These are phyloP conservation scores for Claviceps lovelessii DNA, from an alignment of 2,329 filamentous ascomycete species.

Conservation along the genomic window DNA sequence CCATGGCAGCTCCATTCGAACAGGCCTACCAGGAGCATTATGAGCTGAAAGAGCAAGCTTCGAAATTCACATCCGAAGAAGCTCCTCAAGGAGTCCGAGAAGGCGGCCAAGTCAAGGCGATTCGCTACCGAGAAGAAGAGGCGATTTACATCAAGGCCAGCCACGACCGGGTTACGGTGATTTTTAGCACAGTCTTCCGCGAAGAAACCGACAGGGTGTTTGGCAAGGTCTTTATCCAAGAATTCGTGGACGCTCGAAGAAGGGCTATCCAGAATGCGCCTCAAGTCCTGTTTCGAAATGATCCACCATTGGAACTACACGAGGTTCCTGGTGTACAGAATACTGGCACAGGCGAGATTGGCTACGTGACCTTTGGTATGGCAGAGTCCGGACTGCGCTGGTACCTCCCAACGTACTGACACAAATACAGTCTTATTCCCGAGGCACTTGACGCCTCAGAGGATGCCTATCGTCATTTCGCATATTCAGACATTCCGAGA, in stretches of 20 bases:
- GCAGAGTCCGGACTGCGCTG: not conserved
- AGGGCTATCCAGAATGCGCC: constrained; percentile 96
- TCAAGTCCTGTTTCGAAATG: constrained; percentile 90
- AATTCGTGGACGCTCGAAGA: constrained; percentile 92
- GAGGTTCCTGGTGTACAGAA: constrained; percentile 69
- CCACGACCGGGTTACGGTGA: constrained; percentile 93
- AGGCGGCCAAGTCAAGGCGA: constrained; percentile 84
- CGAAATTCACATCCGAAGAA: constrained; percentile 84
- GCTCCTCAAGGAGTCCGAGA: constrained; percentile 82
- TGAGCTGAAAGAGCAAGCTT: constrained; percentile 70
- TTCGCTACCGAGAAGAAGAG: constrained; percentile 97
- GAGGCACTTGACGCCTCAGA: constrained; percentile 77
- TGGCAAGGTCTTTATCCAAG: constrained; percentile 95
- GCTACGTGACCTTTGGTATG: constrained; percentile 95
- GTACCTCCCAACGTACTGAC: constrained; percentile 9
- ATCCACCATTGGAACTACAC: constrained; percentile 83
- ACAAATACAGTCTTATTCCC: constrained; percentile 68
- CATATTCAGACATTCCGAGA: constrained; percentile 99
- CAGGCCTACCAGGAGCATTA: constrained; percentile 91
- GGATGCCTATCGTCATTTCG: constrained; percentile 88
- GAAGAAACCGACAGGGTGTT: constrained; percentile 97
- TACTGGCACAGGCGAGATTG: constrained; percentile 69
- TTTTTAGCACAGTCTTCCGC: constrained; percentile 95
- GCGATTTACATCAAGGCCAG: constrained; percentile 98
- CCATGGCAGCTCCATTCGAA: constrained; percentile 97